Percentiles rank a stretch among this genome's conserved stretches.
Evolutionary conservation across 2,329 filamentous ascomycete genomes (phyloP).

Genomic region (Stagonosporopsis tanaceti): DNA sequence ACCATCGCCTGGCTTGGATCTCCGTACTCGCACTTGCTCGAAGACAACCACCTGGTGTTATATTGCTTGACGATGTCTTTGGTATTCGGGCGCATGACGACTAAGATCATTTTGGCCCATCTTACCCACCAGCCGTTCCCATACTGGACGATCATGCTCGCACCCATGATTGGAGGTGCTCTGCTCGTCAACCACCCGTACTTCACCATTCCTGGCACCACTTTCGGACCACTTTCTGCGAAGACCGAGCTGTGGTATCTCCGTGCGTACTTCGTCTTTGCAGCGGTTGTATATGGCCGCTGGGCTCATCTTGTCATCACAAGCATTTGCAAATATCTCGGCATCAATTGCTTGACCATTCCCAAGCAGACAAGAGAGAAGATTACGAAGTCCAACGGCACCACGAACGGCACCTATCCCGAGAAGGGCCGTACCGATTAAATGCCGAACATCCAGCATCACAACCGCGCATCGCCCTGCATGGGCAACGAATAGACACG

Average conservation of each 20-base stretch:
- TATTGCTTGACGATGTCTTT: slow-evolving; percentile 96
- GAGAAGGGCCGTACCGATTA: slow-evolving; percentile 47
- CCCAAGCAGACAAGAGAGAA: slow-evolving; percentile 44
- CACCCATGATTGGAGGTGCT: slow-evolving; percentile 85
- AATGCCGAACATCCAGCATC: not conserved
- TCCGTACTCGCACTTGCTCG: slow-evolving; percentile 81
- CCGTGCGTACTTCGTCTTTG: slow-evolving; percentile 82
- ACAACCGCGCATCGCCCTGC: not conserved
- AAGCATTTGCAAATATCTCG: slow-evolving; percentile 88
- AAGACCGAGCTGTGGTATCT: slow-evolving; percentile 80
- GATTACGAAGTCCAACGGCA: slow-evolving; percentile 36
- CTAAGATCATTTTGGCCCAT: slow-evolving; percentile 98
- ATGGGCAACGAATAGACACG: slow-evolving; percentile 7
- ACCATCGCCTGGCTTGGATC: slow-evolving; percentile 88
- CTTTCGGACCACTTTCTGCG: slow-evolving; percentile 69
- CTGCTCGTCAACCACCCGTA: slow-evolving; percentile 82
- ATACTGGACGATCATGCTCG: slow-evolving; percentile 92
- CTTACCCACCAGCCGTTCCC: slow-evolving; percentile 93
- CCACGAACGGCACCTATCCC: slow-evolving; percentile 35
- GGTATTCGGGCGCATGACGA: slow-evolving; percentile 97
- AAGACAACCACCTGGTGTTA: slow-evolving; percentile 86
- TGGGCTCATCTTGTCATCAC: slow-evolving; percentile 93
- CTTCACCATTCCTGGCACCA: slow-evolving; percentile 55
- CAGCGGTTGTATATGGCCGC: slow-evolving; percentile 83
- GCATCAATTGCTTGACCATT: slow-evolving; percentile 95